Percentiles rank a stretch among this genome's conserved stretches.
phyloP scores from a whole-genome alignment of 2,329 filamentous ascomycete genomes.

The Xylariaceae sp. region DNA sequence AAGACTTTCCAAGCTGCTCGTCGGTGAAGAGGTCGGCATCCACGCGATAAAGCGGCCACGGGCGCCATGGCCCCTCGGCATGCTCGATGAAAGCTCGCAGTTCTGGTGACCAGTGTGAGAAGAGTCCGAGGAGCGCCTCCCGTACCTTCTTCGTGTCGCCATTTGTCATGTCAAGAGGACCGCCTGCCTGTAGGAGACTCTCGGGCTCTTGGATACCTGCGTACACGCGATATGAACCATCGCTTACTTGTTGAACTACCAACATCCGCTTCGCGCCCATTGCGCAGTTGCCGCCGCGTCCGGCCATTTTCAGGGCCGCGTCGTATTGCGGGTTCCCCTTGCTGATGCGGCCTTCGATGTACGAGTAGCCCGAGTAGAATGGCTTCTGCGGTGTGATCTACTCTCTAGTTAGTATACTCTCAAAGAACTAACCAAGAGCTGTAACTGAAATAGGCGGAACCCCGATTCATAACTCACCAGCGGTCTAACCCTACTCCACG shows the following conservation, averaged over 20 bases:
- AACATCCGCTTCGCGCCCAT: conserved; percentile 3
- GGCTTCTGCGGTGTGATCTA: conserved; percentile 15
- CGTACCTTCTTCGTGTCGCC: conserved; percentile 2
- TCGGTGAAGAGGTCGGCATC: background rate
- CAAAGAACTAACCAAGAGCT: background rate
- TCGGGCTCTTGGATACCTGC: conserved; percentile 8
- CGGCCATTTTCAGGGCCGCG: conserved; percentile 4
- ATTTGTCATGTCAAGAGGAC: conserved; percentile 4
- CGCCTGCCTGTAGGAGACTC: background rate
- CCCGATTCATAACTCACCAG: conserved; percentile 11
- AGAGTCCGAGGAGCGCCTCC: conserved; percentile 1
- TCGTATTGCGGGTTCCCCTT: conserved; percentile 11
- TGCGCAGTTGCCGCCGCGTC: background rate
- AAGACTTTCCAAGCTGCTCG: background rate
- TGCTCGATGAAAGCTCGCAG: conserved; percentile 3
- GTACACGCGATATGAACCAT: conserved; percentile 14
- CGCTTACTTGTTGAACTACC: conserved; percentile 8
- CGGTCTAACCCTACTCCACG: conserved; percentile 34
- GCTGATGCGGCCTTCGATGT: conserved; percentile 9
- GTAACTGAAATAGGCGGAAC: background rate
- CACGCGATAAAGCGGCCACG: conserved; percentile 13
- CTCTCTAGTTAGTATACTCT: background rate
- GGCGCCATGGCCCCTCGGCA: conserved; percentile 14
- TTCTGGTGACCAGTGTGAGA: conserved; percentile 2
- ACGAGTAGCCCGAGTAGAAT: conserved; percentile 10